A percentile compares a stretch with the other conserved stretches of the same genome.
Conservation (phyloP, 345 rosid species). For the Corymbia maculata region DNA sequence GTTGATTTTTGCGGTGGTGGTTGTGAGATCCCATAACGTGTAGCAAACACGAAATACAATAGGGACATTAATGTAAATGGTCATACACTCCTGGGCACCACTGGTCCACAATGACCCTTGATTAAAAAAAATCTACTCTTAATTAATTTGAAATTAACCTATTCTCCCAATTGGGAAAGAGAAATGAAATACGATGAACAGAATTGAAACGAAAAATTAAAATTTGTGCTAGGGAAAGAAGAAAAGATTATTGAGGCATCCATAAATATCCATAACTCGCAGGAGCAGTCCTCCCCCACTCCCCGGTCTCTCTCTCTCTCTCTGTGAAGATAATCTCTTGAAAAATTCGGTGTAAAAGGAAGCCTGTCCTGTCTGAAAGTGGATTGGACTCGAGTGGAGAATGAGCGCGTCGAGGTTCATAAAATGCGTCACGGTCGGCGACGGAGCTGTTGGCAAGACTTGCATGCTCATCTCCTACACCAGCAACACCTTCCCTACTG, state of each 20-base stretch:
- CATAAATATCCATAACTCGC: neutral
- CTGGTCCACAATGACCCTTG: neutral
- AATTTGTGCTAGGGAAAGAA: neutral
- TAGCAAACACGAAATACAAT: neutral
- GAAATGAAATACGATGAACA: neutral
- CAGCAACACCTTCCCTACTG: conserved; percentile 72
- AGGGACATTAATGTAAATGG: neutral
- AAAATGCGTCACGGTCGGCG: conserved; percentile 77
- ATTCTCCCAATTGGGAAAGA: neutral
- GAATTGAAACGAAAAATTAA: neutral
- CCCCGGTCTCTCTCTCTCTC: neutral
- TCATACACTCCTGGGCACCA: neutral
- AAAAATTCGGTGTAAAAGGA: neutral
- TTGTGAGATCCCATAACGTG: neutral
- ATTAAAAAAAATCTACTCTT: neutral
- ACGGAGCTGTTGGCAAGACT: conserved; percentile 80
- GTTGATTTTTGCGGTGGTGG: no score
- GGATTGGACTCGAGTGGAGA: neutral
- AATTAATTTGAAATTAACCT: neutral
- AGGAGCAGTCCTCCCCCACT: neutral
- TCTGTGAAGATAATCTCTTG: neutral
- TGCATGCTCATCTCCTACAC: conserved; percentile 79
- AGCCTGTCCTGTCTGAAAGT: neutral
- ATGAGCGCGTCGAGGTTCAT: conserved; percentile 80
- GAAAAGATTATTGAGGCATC: neutral